phyloP scores from a whole-genome alignment of 306 rosid species.

The Phaseolus lunatus region DNA sequence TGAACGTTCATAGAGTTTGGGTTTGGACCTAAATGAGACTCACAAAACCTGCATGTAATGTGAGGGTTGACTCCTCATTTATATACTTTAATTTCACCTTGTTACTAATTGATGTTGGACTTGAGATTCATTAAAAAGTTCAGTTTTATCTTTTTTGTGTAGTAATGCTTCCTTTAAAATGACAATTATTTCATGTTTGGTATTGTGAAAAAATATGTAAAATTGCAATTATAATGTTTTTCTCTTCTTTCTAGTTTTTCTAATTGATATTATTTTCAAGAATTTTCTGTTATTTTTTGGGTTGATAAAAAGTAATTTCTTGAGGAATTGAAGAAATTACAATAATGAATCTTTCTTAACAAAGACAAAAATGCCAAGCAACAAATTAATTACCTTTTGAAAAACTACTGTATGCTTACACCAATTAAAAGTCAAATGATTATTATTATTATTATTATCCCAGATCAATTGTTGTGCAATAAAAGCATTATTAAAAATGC shows the following conservation, averaged over 20 bases:
- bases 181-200: conserved; percentile 20
- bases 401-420: neutral
- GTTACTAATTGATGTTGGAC: neutral
- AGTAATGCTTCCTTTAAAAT: conserved; percentile 9
- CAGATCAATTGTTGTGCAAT: conserved; percentile 18
- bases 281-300: conserved; percentile 10
- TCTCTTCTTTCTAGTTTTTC: conserved; percentile 32
- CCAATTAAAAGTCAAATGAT: conserved; percentile 1
- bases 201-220: conserved; percentile 21
- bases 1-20: neutral
- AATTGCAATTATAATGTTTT: conserved; percentile 5
- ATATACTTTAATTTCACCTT: no score
- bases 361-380: neutral
- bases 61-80: no score
- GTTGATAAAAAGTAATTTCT: conserved; percentile 4
- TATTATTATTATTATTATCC: conserved; percentile 16
- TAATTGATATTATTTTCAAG: neutral
- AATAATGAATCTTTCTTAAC: neutral
- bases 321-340: conserved; percentile 14
- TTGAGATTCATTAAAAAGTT: neutral
- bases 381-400: neutral
- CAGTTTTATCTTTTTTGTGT: neutral
- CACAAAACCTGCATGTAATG: no score
- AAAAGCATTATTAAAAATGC: neutral
- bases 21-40: no score